Percentiles rank a stretch among this genome's conserved stretches.
phyloP scores from a whole-genome alignment of 2,329 filamentous ascomycete species.

The Hirsutella thompsonii region DNA sequence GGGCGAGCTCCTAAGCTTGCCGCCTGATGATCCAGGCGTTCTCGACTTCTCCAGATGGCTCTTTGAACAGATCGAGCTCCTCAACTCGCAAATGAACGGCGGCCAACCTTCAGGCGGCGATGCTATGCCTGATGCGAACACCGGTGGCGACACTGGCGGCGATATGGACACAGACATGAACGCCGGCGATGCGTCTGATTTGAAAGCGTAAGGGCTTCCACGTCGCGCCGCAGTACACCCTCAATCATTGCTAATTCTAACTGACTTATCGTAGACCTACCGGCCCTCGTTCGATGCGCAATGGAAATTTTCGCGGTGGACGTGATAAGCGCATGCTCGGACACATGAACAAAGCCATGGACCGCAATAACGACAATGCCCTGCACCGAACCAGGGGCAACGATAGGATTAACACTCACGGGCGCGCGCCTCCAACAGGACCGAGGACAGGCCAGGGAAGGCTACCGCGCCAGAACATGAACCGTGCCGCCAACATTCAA shows the following conservation, averaged over 20 bases:
- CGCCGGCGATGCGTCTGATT: conserved; percentile 33
- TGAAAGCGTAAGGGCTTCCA: conserved; percentile 40
- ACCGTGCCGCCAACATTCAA: conserved; percentile 34
- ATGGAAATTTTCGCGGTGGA: conserved; percentile 43
- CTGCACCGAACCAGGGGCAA: conserved; percentile 69
- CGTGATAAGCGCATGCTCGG: conserved; percentile 76
- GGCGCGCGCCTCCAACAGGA: conserved; percentile 57
- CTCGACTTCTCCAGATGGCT: conserved; percentile 82
- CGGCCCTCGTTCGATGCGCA: conserved; percentile 90
- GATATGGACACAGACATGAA: conserved; percentile 64
- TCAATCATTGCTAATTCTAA: not conserved
- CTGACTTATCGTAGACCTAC: conserved; percentile 53
- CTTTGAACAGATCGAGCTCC: conserved; percentile 68
- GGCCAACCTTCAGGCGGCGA: conserved; percentile 18
- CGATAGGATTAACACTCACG: conserved; percentile 72
- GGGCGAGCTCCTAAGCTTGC: conserved; percentile 71
- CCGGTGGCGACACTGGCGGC: conserved; percentile 20
- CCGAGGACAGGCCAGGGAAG: conserved; percentile 44
- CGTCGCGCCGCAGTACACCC: not conserved
- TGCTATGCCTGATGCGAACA: conserved; percentile 17
- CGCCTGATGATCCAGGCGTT: conserved; percentile 70
- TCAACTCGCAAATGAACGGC: conserved; percentile 52
- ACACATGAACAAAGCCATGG: conserved; percentile 73
- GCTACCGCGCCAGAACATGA: conserved; percentile 38
- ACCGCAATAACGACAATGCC: conserved; percentile 59